Percentiles rank a stretch among this genome's conserved stretches.
phyloP scores from a whole-genome alignment of 768 basidiomycete species.

The Tricholoma sp. region DNA sequence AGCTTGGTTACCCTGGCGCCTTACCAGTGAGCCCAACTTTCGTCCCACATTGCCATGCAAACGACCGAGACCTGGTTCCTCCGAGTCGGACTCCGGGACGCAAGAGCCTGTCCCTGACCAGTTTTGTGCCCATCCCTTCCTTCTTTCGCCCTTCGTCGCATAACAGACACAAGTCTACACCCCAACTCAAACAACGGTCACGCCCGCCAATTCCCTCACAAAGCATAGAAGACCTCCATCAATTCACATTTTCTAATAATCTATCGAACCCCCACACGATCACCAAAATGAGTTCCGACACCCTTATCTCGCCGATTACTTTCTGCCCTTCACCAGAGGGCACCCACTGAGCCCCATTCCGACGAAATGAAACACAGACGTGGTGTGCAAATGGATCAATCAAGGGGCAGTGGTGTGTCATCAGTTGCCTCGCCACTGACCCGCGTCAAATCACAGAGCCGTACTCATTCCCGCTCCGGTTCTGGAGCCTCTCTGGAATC shows the following conservation, averaged over 20 bases:
- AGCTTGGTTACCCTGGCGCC: slow-evolving; percentile 5
- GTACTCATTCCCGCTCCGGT: slow-evolving; percentile 11
- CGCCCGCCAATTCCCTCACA: slow-evolving; percentile 13
- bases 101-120: slow-evolving; percentile 7
- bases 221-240: slow-evolving; percentile 15
- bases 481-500: background rate
- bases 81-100: background rate
- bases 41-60: background rate
- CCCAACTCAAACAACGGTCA: slow-evolving; percentile 11
- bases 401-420: slow-evolving; percentile 5
- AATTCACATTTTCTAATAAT: slow-evolving; percentile 17
- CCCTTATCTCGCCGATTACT: slow-evolving; percentile 26
- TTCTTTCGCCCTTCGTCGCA: slow-evolving; percentile 3
- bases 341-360: background rate
- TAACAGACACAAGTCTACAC: background rate
- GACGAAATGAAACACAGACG: slow-evolving; percentile 12
- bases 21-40: background rate
- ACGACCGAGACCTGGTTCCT: background rate
- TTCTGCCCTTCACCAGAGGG: slow-evolving; percentile 23
- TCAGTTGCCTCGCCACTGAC: slow-evolving; percentile 17
- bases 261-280: slow-evolving; percentile 7
- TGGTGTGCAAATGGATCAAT: background rate
- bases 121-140: background rate
- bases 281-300: slow-evolving; percentile 4
- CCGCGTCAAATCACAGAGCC: slow-evolving; percentile 14